Evolutionary conservation across 129 eudicot species (phyloP), one percentile per base, ranked within the genome.

Genomic region (Saussurea involucrata): DNA sequence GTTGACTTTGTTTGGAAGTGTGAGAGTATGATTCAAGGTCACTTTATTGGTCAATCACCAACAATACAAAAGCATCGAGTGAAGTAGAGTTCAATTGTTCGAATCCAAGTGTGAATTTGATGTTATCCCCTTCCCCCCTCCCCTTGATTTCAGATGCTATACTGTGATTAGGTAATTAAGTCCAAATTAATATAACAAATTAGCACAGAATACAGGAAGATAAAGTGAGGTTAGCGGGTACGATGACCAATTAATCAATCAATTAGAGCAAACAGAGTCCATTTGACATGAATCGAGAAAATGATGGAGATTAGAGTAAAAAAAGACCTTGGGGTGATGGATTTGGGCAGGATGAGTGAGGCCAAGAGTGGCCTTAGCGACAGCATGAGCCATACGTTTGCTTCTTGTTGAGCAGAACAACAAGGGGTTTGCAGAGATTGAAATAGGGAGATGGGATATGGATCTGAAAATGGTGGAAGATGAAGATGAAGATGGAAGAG

Each of bases 291-390:
- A 63, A 63, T 29, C 49, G 2, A 10, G 24, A 63, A 61, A 20
- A 79, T 61, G 2, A 63, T 33, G 1, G 24, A 63, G 25, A 6
- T 42, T 24, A 71, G 27, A 66, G 69, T n/a, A 27, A 36, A 66
- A 42, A 53, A 0, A 31, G 12, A 89, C 95, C 97, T 92, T 85
- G 17, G 87, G 91, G 13, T 83, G 82, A 27, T 91, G 87, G 76
- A 87, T 84, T 66, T 74, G 88, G 22, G 87, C 89, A 68, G 97
- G 90, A 17, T 86, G 82, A 82, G 98, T 95, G 89, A 95, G 96
- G 81, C 98, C 98, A 65, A 95, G 97, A 77, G 92, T 89, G 80
- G 90, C 92, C 63, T 83, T 84, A 22, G 93, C 82, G 77, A 85
- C 68, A 71, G 87, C 27, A 78, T 89, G 90, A 79, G 96, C 92